Evolutionary conservation across 2,329 filamentous ascomycete species (phyloP).

Genomic region (Cordyceps javanica): DNA sequence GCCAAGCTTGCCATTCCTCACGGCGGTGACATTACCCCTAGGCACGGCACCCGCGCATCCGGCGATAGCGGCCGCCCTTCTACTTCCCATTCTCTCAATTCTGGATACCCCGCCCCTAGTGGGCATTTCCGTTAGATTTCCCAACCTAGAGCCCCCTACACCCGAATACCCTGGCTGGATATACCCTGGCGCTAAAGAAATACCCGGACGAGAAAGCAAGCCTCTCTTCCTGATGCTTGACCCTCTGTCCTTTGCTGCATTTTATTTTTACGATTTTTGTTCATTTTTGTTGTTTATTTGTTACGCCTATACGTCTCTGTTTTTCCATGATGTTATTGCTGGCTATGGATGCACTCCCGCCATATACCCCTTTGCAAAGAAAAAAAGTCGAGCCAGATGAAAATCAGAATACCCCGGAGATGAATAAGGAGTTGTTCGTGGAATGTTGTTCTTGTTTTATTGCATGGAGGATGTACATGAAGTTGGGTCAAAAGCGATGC

Average conservation of each 20-base stretch:
- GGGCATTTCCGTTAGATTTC: constrained; percentile 80
- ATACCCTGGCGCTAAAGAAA: constrained; percentile 59
- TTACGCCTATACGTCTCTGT: constrained; percentile 10
- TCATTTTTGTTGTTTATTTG: constrained; percentile 1
- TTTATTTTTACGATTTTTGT: constrained; percentile 10
- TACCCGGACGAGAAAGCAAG: constrained; percentile 40
- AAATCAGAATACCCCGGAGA: constrained; percentile 13
- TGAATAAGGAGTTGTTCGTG: constrained; percentile 7
- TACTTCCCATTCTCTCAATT: constrained; percentile 91
- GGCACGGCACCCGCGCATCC: constrained; percentile 76
- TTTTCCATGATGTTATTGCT: constrained; percentile 8
- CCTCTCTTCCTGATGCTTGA: constrained; percentile 43
- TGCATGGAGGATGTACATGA: background rate
- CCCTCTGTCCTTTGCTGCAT: constrained; percentile 25
- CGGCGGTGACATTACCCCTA: constrained; percentile 75
- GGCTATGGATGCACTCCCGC: constrained; percentile 10
- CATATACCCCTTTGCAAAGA: constrained; percentile 15
- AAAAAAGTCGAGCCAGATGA: constrained; percentile 10
- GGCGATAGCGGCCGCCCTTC: constrained; percentile 88
- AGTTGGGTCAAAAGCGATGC: background rate
- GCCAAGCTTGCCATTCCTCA: constrained; percentile 59
- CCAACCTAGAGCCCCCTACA: constrained; percentile 39
- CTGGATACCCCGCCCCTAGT: constrained; percentile 91
- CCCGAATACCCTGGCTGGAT: constrained; percentile 57
- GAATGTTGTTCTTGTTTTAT: constrained; percentile 6